These are phyloP conservation scores for Pichia phayaonensis DNA, from an alignment of 805 yeast genomes.

Conservation along the genomic window DNA sequence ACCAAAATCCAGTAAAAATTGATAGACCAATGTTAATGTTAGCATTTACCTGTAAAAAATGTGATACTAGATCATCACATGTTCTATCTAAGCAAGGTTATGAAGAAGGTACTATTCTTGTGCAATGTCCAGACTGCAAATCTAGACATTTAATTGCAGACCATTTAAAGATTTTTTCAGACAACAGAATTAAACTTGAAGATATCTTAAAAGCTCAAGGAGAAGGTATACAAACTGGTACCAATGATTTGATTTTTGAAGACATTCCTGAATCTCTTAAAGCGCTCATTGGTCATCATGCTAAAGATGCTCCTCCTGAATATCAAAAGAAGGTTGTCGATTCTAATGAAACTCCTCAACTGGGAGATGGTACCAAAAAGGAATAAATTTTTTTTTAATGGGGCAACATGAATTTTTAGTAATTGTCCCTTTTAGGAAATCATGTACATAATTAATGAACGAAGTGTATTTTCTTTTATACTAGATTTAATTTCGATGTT, in stretches of 20 bases:
- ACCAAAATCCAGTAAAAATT: conserved; percentile 31
- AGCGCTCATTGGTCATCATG: conserved; percentile 51
- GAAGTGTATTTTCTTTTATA: too few relatives aligned
- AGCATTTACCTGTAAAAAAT: conserved; percentile 87
- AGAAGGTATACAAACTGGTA: conserved; percentile 55
- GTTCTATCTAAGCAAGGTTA: conserved; percentile 91
- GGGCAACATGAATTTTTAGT: conserved; percentile 3
- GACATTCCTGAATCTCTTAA: conserved; percentile 55
- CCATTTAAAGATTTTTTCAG: conserved; percentile 75
- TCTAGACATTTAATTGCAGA: conserved; percentile 89
- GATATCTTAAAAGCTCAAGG: conserved; percentile 74
- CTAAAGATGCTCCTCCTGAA: conserved; percentile 57
- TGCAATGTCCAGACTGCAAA: conserved; percentile 88
- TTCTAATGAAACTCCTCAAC: conserved; percentile 9
- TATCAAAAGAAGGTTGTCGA: conserved; percentile 11
- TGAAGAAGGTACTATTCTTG: conserved; percentile 73
- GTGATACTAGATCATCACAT: conserved; percentile 78
- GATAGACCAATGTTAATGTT: conserved; percentile 79
- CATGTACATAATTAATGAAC: not conserved
- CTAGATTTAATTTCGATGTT: not conserved
- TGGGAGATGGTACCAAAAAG: conserved; percentile 3
- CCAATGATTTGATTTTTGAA: conserved; percentile 64
- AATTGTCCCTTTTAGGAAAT: not conserved
- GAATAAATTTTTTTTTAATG: too few relatives aligned
- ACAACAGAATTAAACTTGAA: conserved; percentile 65